Conservation (phyloP, 805 yeast genomes). For the Nakazawaea peltata region DNA sequence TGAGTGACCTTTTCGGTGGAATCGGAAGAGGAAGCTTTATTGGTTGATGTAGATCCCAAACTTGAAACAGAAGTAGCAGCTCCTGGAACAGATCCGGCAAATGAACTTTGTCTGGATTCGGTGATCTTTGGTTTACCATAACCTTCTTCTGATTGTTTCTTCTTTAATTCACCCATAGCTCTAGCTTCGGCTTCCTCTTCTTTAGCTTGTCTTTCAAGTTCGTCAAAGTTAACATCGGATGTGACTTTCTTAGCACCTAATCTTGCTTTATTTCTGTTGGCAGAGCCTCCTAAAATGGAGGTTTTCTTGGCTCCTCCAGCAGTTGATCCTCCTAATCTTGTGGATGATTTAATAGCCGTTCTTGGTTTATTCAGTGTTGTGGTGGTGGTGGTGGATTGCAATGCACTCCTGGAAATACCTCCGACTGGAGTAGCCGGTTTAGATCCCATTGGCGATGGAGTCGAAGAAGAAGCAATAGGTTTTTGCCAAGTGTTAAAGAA, state of each 20-base stretch:
- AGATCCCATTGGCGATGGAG: slow-evolving; percentile 39
- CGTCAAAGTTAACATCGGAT: slow-evolving; percentile 49
- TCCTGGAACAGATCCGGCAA: slow-evolving; percentile 8
- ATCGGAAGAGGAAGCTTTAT: background rate
- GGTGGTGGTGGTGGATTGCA: slow-evolving; percentile 20
- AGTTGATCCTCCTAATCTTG: slow-evolving; percentile 14
- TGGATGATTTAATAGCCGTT: slow-evolving; percentile 22
- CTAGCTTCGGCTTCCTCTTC: slow-evolving; percentile 69
- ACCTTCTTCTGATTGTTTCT: slow-evolving; percentile 4
- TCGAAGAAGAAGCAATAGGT: slow-evolving; percentile 47
- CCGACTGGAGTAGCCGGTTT: slow-evolving; percentile 33
- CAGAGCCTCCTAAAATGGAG: slow-evolving; percentile 30
- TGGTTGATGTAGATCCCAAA: slow-evolving; percentile 14
- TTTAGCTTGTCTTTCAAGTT: slow-evolving; percentile 69
- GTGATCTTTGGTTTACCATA: slow-evolving; percentile 8
- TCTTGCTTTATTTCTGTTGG: slow-evolving; percentile 51
- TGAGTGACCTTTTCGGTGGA: slow-evolving; percentile 48
- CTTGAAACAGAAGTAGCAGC: slow-evolving; percentile 13
- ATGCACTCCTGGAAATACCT: slow-evolving; percentile 13
- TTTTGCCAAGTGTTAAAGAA: slow-evolving; percentile 91
- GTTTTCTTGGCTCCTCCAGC: slow-evolving; percentile 17
- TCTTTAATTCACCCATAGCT: slow-evolving; percentile 28
- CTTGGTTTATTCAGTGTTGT: slow-evolving; percentile 20
- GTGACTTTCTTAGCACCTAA: slow-evolving; percentile 48
- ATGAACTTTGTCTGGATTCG: slow-evolving; percentile 10